Conservation (phyloP, 345 rosid species). For the Populus alba region DNA sequence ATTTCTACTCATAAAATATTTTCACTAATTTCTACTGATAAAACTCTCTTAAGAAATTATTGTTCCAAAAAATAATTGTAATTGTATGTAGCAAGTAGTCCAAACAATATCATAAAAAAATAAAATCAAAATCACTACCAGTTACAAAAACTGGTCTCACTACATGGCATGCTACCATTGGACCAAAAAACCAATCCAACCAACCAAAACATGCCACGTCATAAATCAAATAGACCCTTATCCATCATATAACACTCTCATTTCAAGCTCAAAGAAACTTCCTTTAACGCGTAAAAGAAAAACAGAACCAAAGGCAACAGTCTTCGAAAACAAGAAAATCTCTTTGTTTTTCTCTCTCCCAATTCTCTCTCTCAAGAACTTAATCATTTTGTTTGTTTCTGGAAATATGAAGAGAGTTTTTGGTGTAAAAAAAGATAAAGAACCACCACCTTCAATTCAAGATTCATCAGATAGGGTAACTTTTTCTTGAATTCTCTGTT, state of each 20-base stretch:
- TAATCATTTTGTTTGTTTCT: background rate
- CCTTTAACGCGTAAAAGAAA: background rate
- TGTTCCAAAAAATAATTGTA: too few relatives aligned
- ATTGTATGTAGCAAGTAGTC: background rate
- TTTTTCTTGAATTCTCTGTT: background rate
- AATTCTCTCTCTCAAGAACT: background rate
- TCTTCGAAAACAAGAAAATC: background rate
- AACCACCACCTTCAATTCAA: constrained; percentile 77
- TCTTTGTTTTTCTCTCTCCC: background rate
- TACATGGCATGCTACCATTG: background rate
- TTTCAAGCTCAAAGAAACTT: background rate
- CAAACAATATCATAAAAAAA: background rate
- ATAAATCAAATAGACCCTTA: background rate
- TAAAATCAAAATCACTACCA: background rate
- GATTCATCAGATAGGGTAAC: constrained; percentile 86
- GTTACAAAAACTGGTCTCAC: too few relatives aligned
- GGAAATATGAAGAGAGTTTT: constrained; percentile 79
- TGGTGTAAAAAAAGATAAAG: constrained; percentile 87
- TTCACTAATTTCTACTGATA: too few relatives aligned
- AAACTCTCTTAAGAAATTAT: too few relatives aligned
- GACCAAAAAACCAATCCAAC: background rate
- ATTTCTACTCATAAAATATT: too few relatives aligned
- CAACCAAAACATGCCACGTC: background rate
- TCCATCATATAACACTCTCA: background rate
- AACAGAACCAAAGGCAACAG: background rate